Evolutionary conservation across 2,329 filamentous ascomycete genomes (phyloP).

Genomic region (Claviceps sp.): DNA sequence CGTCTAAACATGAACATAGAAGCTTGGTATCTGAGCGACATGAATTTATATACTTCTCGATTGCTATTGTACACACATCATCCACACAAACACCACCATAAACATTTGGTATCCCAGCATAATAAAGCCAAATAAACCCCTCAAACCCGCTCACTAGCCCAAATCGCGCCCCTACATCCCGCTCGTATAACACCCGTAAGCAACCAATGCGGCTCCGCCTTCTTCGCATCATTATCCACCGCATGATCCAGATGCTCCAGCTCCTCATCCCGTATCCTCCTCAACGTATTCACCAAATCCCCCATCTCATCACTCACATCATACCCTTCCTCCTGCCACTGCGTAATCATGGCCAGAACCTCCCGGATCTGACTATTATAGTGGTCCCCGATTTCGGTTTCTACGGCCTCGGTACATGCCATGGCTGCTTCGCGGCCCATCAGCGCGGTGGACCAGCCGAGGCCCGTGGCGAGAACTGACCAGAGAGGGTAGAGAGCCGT

Average conservation of each 20-base stretch:
- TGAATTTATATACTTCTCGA: no score
- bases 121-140: no score
- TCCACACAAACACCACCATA: no score
- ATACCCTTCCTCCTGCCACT: constrained; percentile 65
- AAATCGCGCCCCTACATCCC: constrained; percentile 88
- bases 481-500: constrained; percentile 89
- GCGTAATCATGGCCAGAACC: constrained; percentile 66
- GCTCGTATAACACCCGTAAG: constrained; percentile 75
- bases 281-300: constrained; percentile 57
- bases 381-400: constrained; percentile 93
- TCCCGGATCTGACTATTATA: constrained; percentile 86
- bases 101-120: background rate
- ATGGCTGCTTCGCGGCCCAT: constrained; percentile 91
- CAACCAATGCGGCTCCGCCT: constrained; percentile 79
- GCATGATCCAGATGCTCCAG: constrained; percentile 93
- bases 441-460: constrained; percentile 82
- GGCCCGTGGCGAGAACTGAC: constrained; percentile 62
- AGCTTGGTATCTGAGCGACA: no score
- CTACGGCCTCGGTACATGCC: constrained; percentile 96
- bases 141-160: constrained; percentile 67
- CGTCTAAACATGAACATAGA: no score
- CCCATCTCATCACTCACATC: constrained; percentile 67
- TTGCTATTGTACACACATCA: no score
- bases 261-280: constrained; percentile 86
- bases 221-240: constrained; percentile 81